phyloP scores from a whole-genome alignment of 768 basidiomycete species.

The Phlegmacium glaucopus region DNA sequence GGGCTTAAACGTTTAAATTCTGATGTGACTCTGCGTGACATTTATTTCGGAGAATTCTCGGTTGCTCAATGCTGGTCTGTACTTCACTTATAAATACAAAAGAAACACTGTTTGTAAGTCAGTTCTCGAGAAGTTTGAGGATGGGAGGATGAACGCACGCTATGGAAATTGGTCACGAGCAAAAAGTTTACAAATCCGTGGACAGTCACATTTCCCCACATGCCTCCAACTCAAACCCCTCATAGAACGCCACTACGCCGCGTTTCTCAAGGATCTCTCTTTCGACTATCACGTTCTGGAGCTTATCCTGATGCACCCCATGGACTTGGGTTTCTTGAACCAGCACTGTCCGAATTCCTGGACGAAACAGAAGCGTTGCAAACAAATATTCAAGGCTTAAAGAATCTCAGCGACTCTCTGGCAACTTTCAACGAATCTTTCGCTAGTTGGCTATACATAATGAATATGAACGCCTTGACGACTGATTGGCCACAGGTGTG shows the following conservation, averaged over 20 bases:
- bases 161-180: no score
- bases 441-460: conserved; percentile 85
- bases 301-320: conserved; percentile 74
- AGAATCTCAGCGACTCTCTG: conserved; percentile 69
- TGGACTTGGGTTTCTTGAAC: conserved; percentile 82
- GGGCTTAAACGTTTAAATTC: no score
- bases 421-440: conserved; percentile 91
- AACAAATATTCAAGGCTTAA: conserved; percentile 69
- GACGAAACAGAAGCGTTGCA: conserved; percentile 86
- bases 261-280: conserved; percentile 89
- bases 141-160: no score
- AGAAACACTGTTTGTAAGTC: no score
- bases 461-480: conserved; percentile 95
- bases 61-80: no score
- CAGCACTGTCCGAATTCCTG: conserved; percentile 78
- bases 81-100: no score
- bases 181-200: no score
- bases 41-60: no score
- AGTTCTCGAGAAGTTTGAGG: no score
- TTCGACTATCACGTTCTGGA: conserved; percentile 76
- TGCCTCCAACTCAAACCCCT: conserved; percentile 40
- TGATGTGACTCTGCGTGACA: no score
- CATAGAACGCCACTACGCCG: conserved; percentile 84
- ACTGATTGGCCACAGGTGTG: conserved; percentile 87
- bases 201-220: no score